Evolutionary conservation across 176 grass and related monocot species (phyloP), one percentile per base, ranked within the genome.

Genomic region (Lolium perenne): DNA sequence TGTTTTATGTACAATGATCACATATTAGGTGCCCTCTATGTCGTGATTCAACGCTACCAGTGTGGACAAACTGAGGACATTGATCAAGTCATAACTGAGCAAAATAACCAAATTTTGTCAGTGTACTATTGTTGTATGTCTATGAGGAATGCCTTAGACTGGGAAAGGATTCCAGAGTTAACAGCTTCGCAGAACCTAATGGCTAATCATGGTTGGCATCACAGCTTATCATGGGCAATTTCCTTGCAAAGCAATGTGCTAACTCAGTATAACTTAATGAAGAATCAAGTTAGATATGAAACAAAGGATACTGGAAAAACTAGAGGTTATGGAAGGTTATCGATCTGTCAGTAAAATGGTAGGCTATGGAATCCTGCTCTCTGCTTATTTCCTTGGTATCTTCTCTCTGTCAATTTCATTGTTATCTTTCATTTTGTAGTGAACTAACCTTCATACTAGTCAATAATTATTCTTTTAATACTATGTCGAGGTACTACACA

Each of bases 211-310:
- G 68, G 17, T 55, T 75, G 18, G 29, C 16, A 50, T 81, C n/a
- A 22, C 59, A 76, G 7, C 70, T 75, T 77, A 41, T 18, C 56
- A 84, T 38, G 57, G 57, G 21, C 7, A 75, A 75, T 32, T 75
- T 75, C 14, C 47, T 75, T 26, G 2, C 22, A 32, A 74, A 50
- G 71, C 71, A 74, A 17, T 15, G 21, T 13, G 7, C 7, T 26
- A 56, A 8, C 49, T 71, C 63, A 71, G 23, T 11, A 20, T 45
- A 74, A 60, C 23, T 74, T 60, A 45, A 67, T 17, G 15, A 63
- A 75, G 82, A 68, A 68, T 26, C n/a, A 85, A 68, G n/a, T 13
- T 82, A 50, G 41, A 61, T 11, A 63, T 26, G 54, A 60, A 40
- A 26, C 22, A 61, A 32, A 25, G 17, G 59, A 77, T 48, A 77